phyloP scores from a whole-genome alignment of 345 rosid species.

The Brassica incana region DNA sequence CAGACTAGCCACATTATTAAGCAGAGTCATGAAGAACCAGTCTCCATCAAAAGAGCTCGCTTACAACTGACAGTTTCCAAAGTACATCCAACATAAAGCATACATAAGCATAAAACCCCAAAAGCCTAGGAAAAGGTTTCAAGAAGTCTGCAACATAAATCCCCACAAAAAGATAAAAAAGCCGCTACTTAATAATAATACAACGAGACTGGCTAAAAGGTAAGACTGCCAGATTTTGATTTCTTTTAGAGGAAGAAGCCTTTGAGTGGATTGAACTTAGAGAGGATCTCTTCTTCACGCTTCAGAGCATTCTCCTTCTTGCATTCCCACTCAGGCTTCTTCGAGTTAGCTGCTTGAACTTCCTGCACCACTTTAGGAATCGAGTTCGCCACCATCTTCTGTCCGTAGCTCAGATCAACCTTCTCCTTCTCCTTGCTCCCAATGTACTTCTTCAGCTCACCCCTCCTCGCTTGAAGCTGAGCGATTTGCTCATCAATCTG shows the following conservation, averaged over 20 bases:
- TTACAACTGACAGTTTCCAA: background rate
- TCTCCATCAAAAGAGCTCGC: background rate
- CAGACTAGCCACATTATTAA: no score
- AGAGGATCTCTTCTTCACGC: background rate
- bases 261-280: background rate
- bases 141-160: background rate
- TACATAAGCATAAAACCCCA: background rate
- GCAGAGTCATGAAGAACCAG: background rate
- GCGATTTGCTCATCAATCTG: conserved; percentile 61
- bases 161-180: background rate
- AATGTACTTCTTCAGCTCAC: conserved; percentile 41
- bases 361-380: conserved; percentile 45
- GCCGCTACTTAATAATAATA: background rate
- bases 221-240: background rate
- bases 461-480: conserved; percentile 46
- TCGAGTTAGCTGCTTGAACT: background rate
- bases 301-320: background rate
- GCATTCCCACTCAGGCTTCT: background rate
- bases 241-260: conserved; percentile 22
- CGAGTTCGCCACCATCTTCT: conserved; percentile 49
- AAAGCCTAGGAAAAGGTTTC: background rate
- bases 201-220: background rate
- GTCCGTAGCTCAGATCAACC: conserved; percentile 45
- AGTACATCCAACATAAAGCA: background rate
- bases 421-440: conserved; percentile 45